Evolutionary conservation across 257 asterid genomes (phyloP).

Genomic region (Verbena officinalis): DNA sequence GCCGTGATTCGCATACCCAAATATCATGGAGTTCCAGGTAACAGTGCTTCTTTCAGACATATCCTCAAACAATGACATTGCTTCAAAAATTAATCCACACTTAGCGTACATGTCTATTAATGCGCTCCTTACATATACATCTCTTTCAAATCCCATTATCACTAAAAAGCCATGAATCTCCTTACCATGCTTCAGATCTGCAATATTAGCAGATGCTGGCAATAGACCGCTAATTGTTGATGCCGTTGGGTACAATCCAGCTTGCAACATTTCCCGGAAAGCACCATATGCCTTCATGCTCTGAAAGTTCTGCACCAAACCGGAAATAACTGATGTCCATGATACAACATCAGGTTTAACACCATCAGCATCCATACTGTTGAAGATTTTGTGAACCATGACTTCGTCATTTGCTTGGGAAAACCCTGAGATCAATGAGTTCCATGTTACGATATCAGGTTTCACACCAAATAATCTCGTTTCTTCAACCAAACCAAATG

Average conservation of each 20-base stretch:
- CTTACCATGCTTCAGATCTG: slow-evolving; percentile 60
- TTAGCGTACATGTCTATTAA: slow-evolving; percentile 78
- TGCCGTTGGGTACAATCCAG: slow-evolving; percentile 50
- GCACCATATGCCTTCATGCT: slow-evolving; percentile 44
- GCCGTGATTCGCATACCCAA: slow-evolving; percentile 78
- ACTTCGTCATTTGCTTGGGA: slow-evolving; percentile 50
- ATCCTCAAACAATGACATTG: slow-evolving; percentile 44
- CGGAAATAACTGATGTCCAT: slow-evolving; percentile 76
- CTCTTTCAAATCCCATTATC: slow-evolving; percentile 48
- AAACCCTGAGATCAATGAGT: slow-evolving; percentile 70
- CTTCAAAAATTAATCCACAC: slow-evolving; percentile 60
- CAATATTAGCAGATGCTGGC: slow-evolving; percentile 61
- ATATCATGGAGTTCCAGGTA: slow-evolving; percentile 82
- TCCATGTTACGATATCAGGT: slow-evolving; percentile 68
- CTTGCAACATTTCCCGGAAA: slow-evolving; percentile 52
- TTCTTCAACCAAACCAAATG: slow-evolving; percentile 46
- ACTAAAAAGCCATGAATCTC: slow-evolving; percentile 67
- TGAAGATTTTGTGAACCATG: slow-evolving; percentile 44
- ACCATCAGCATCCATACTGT: slow-evolving; percentile 43
- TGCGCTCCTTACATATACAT: slow-evolving; percentile 59
- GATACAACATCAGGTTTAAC: slow-evolving; percentile 65
- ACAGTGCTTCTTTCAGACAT: slow-evolving; percentile 49
- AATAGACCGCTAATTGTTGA: slow-evolving; percentile 62
- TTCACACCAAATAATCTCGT: slow-evolving; percentile 43
- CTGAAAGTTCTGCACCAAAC: slow-evolving; percentile 60